Evolutionary conservation across 176 grass and related monocot species (phyloP), one percentile per base, ranked within the genome.

Genomic region (Ensete glaucum): DNA sequence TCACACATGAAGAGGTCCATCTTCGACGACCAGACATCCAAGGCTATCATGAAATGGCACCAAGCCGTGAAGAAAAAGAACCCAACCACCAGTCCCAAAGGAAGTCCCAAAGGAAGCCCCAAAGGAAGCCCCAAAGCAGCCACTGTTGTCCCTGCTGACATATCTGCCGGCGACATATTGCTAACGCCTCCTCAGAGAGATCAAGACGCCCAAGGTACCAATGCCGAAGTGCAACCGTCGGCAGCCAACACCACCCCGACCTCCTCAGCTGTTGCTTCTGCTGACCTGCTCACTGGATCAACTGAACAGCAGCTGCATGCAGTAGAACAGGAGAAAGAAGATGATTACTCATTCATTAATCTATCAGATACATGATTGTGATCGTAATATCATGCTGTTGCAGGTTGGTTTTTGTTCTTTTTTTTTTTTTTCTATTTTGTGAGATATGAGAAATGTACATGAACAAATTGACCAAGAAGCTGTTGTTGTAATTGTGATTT

Each of bases 1-100:
- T 90, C 93, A 11, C 88, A 87, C 49, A 96, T 96, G 93, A 96
- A 96, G 85, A 88, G 82, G 75, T 96, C 93, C 55, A 96, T 96
- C 73, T 96, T 96, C 70, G 89, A 96, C 76, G 93, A 92, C 8
- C 93, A 96, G 71, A 96, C 89, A 26, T 96, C 93, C 80, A 96
- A 92, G 85, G 93, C 93, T 52, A 83, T 96, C 71, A 96, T 74
- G 82, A 92, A 84, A 86, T 96, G 93, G 93, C 89, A 88, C 73
- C 82, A 88, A 79, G 89, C 85, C 51, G 87, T 85, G 56, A 85
- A 90, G 83, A 92, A 89, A 83, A 96, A 96, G 76, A 79, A 79
- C 50, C 74, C 79, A 72, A 65, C 59, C 0, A 53, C 62, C 9
- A 64, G 9, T 22, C 62, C 68, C 17, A 23, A 51, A 50, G 8